These are phyloP conservation scores for Saccharomycopsis synnaedendra DNA, from an alignment of 805 yeast species.

Conservation along the genomic window DNA sequence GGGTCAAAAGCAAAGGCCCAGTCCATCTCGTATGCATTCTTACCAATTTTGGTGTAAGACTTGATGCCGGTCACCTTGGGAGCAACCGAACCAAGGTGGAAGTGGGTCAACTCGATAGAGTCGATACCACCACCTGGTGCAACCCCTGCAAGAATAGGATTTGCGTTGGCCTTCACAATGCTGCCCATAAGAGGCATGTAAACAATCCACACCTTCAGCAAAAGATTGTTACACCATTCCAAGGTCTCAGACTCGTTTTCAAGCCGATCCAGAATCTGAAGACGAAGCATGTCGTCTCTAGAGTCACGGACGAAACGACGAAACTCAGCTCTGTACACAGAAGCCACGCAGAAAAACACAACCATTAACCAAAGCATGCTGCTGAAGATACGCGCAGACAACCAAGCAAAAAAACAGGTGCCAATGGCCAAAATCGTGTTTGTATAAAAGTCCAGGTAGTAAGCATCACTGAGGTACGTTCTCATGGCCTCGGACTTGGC, in stretches of 20 bases:
- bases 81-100: conserved; percentile 71
- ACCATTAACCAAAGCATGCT: conserved; percentile 53
- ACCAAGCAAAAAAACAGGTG: conserved; percentile 64
- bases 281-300: conserved; percentile 65
- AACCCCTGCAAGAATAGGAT: conserved; percentile 52
- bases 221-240: conserved; percentile 70
- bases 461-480: conserved; percentile 54
- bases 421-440: conserved; percentile 55
- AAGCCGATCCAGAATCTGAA: conserved; percentile 49
- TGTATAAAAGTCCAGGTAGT: conserved; percentile 63
- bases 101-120: conserved; percentile 59
- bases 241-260: conserved; percentile 60
- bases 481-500: conserved; percentile 31
- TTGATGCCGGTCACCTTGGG: conserved; percentile 64
- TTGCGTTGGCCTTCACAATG: conserved; percentile 60
- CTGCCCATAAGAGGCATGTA: conserved; percentile 81
- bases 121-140: conserved; percentile 82
- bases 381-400: conserved; percentile 48
- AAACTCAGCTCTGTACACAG: conserved; percentile 62
- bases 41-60: conserved; percentile 61
- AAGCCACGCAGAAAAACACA: conserved; percentile 47
- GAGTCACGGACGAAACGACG: conserved; percentile 66
- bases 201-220: conserved; percentile 77
- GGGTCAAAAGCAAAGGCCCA: conserved; percentile 79
- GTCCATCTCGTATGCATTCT: conserved; percentile 66